These are phyloP conservation scores for Tolypocladium tundrense DNA, from an alignment of 2,329 filamentous ascomycete genomes.

Conservation along the genomic window DNA sequence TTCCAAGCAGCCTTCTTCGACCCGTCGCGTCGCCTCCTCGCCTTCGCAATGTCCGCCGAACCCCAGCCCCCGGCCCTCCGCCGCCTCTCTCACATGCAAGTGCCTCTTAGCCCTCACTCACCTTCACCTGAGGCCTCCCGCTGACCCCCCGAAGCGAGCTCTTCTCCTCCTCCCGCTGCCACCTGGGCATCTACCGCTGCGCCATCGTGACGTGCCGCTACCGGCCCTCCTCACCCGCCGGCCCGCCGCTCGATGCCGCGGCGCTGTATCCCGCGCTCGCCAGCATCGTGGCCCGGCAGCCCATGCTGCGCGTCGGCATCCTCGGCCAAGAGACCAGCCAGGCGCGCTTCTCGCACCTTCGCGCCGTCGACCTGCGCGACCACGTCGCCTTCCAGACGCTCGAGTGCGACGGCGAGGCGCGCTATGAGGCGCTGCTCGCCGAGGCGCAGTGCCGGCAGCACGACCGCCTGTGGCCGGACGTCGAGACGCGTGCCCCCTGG, in stretches of 20 bases:
- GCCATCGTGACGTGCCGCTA: conserved; percentile 37
- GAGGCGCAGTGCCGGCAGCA: conserved; percentile 27
- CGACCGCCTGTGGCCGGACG: conserved; percentile 28
- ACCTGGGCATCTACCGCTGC: conserved; percentile 34
- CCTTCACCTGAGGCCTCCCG: not conserved
- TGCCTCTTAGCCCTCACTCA: not conserved
- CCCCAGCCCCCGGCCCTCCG: not conserved
- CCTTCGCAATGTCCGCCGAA: not conserved
- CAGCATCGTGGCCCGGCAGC: conserved; percentile 30
- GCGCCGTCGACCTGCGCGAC: conserved; percentile 29
- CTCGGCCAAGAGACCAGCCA: conserved; percentile 29
- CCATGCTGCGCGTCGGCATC: conserved; percentile 39
- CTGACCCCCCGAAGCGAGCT: conserved; percentile 25
- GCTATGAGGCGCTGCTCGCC: conserved; percentile 21
- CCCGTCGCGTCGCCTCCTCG: not conserved
- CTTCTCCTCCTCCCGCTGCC: conserved; percentile 34
- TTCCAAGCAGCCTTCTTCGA: too few species aligned
- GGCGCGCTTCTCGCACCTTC: conserved; percentile 33
- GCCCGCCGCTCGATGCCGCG: conserved; percentile 1
- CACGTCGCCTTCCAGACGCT: conserved; percentile 27
- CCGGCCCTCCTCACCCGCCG: conserved; percentile 8
- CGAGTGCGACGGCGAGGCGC: conserved; percentile 8
- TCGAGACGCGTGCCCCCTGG: conserved; percentile 35
- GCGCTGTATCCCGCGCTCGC: conserved; percentile 27
- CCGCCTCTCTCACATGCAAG: conserved; percentile 1